Evolutionary conservation across 75 land plant genomes (phyloP).

Genomic region (Picea glauca): DNA sequence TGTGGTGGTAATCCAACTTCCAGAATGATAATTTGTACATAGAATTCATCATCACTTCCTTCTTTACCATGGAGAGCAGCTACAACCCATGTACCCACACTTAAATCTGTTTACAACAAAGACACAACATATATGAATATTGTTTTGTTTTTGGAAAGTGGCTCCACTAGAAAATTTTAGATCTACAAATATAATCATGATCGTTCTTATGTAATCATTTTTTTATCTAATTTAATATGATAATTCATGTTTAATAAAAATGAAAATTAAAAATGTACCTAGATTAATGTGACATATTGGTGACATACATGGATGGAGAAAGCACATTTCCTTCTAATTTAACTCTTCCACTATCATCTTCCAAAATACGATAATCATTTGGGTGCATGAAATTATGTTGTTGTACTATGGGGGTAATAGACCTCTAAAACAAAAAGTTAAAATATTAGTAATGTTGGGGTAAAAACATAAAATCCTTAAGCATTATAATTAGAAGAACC

Average conservation of each 20-base stretch:
- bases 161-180: too few relatives aligned
- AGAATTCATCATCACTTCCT: constrained; percentile 75
- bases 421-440: constrained; percentile 53
- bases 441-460: too few relatives aligned
- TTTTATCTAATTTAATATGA: too few relatives aligned
- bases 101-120: not conserved
- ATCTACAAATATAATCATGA: too few relatives aligned
- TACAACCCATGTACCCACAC: constrained; percentile 56
- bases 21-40: constrained; percentile 60
- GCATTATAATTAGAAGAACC: too few relatives aligned
- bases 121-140: not conserved
- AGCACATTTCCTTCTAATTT: constrained; percentile 61
- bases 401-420: constrained; percentile 67
- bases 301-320: constrained; percentile 68
- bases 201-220: too few relatives aligned
- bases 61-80: constrained; percentile 13
- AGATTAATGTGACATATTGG: constrained; percentile 37
- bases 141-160: too few relatives aligned
- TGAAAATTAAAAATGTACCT: too few relatives aligned
- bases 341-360: constrained; percentile 98
- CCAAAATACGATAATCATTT: constrained; percentile 82
- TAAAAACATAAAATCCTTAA: too few relatives aligned
- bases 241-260: too few relatives aligned
- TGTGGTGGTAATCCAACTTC: constrained; percentile 95
- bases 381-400: constrained; percentile 86